Conservation (phyloP, 164 flowering plant species). For the Magnolia kwangsiensis region DNA sequence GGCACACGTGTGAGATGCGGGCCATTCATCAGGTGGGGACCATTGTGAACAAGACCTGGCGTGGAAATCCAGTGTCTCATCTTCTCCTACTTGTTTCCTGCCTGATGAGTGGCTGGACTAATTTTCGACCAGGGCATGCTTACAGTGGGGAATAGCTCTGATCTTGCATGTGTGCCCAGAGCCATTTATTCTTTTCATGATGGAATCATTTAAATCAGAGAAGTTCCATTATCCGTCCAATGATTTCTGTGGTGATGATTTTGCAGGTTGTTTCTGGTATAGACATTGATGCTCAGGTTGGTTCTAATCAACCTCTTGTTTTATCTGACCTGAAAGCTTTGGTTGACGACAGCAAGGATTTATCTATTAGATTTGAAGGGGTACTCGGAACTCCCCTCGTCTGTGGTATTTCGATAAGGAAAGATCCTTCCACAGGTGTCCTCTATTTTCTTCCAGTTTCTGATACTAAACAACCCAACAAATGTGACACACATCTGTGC, state of each 20-base stretch:
- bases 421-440: constrained; percentile 31
- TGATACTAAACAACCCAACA: background rate
- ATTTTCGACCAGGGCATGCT: background rate
- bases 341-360: constrained; percentile 34
- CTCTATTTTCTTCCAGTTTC: background rate
- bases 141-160: background rate
- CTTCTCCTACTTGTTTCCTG: background rate
- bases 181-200: background rate
- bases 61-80: background rate
- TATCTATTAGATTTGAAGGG: constrained; percentile 59
- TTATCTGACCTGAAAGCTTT: constrained; percentile 39
- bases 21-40: too few species aligned
- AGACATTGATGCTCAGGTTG: constrained; percentile 57
- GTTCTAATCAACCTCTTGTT: constrained; percentile 48
- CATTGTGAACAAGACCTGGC: too few species aligned
- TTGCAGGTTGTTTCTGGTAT: constrained; percentile 45
- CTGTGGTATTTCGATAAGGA: constrained; percentile 53
- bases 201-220: background rate
- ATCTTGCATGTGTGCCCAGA: background rate
- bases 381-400: constrained; percentile 48
- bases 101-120: background rate
- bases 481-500: background rate
- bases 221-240: background rate
- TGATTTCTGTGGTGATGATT: background rate
- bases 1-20: too few species aligned